phyloP scores from a whole-genome alignment of 176 grass and related monocot species.

The Saccharum officinarum region DNA sequence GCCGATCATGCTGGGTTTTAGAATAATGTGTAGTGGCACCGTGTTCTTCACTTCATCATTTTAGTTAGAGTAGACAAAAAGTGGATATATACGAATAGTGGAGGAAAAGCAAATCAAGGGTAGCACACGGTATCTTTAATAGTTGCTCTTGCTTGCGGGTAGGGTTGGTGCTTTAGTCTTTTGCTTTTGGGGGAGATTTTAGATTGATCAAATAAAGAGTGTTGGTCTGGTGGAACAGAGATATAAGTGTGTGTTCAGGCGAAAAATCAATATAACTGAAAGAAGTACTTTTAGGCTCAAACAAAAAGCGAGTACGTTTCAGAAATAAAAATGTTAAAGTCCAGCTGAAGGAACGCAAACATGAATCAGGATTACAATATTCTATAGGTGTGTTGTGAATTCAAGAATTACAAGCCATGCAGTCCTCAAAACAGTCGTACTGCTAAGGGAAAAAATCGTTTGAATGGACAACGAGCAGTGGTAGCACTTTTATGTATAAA shows the following conservation, averaged over 20 bases:
- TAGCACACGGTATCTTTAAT: constrained; percentile 31
- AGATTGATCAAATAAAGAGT: not conserved
- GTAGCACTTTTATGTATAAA: too few species aligned
- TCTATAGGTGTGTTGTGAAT: not conserved
- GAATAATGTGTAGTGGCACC: constrained; percentile 18
- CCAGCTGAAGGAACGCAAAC: not conserved
- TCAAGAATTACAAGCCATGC: not conserved
- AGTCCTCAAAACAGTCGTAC: not conserved
- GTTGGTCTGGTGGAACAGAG: not conserved
- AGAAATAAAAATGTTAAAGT: not conserved
- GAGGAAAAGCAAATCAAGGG: constrained; percentile 37
- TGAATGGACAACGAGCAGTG: not conserved
- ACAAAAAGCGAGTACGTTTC: not conserved
- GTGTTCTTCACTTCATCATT: constrained; percentile 15
- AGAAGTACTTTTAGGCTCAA: not conserved
- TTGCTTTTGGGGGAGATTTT: constrained; percentile 33
- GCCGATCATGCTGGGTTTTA: constrained; percentile 6
- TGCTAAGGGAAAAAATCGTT: not conserved
- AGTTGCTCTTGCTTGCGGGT: constrained; percentile 23
- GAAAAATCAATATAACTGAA: not conserved
- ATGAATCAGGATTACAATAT: not conserved
- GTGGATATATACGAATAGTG: constrained; percentile 9
- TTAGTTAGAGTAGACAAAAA: constrained; percentile 10
- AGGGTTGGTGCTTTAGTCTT: constrained; percentile 31
- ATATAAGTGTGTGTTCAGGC: not conserved